Base-by-base conservation (phyloP, 1,139 yeast species). In the Blastobotrys persicus region DNA sequence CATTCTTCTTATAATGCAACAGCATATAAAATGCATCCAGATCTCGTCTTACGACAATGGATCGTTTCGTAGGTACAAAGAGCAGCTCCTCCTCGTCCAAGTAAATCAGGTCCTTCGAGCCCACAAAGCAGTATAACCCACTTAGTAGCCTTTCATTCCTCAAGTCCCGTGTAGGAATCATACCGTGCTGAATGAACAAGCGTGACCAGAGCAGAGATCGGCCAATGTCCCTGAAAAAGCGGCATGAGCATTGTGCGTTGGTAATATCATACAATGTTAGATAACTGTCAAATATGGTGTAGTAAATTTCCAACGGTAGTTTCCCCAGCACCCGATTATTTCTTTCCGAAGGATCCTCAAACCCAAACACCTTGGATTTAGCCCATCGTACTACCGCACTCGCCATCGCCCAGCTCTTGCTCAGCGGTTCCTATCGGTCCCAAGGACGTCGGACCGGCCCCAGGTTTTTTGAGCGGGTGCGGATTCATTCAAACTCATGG, bases 11-110 rank as follows among this genome's bases (percentile, higher is more conserved):
- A 23, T 37, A 37, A n/a, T 37, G 41, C 4, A 37, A 28, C n/a
- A 37, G 28, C 41, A 37, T 37, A 14, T 37, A 37, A 14, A 37
- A 37, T 11, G 41, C 41, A 16, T 37, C 41, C 31, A 37, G n/a
- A 18, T 37, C 41, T 4, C 41, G 41, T 19, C 41, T 18, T 7
- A 37, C 41, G 4, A 37, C 41, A 37, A 37, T 37, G 4, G 41
- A 37, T 14, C 41, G 41, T 12, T 37, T 37, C 7, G 11, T 37
- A n/a, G 41, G 41, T n/a, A 37, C 9, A 37, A 17, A 37, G 7
- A 37, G 19, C 28, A 37, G 19, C 19, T 37, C 41, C 41, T 37
- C 41, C 13, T 37, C 41, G 14, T 37, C 41, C 12, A 37, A 16
- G 17, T 17, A 37, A 19, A 37, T 37, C 16, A 37, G 26, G 19